Conservation (phyloP, 2,329 filamentous ascomycete species). For the Seiridium unicorne region DNA sequence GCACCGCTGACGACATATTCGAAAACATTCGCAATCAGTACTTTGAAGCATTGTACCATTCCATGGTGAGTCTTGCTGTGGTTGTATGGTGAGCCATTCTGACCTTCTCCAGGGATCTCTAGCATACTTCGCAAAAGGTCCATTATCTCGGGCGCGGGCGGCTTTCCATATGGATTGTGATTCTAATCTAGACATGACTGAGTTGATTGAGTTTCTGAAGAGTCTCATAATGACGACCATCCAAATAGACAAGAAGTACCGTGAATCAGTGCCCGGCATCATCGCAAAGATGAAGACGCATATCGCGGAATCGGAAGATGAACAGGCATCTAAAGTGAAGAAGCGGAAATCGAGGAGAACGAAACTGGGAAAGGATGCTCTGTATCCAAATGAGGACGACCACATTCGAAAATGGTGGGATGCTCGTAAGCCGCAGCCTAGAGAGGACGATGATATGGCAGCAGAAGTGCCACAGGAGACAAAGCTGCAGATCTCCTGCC, state of each 20-base stretch:
- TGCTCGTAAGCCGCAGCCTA: conserved; percentile 49
- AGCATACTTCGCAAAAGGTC: conserved; percentile 82
- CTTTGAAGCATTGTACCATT: conserved; percentile 60
- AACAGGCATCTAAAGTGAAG: conserved; percentile 46
- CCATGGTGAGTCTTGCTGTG: conserved; percentile 47
- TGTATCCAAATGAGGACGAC: conserved; percentile 66
- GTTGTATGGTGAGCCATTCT: neutral
- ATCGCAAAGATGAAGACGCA: conserved; percentile 55
- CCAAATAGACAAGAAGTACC: conserved; percentile 76
- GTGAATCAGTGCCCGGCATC: conserved; percentile 65
- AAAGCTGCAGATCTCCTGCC: conserved; percentile 60
- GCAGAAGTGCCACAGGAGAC: conserved; percentile 46
- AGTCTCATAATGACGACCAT: conserved; percentile 64
- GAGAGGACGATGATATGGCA: conserved; percentile 39
- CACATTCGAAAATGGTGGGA: conserved; percentile 70
- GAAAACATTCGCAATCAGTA: conserved; percentile 59
- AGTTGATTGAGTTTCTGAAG: conserved; percentile 69
- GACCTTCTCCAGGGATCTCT: conserved; percentile 59
- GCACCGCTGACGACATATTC: conserved; percentile 52
- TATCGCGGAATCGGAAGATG: conserved; percentile 54
- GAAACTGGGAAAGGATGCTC: conserved; percentile 65
- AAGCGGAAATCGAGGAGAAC: conserved; percentile 61
- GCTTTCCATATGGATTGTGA: conserved; percentile 66
- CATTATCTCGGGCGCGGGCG: conserved; percentile 71
- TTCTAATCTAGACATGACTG: conserved; percentile 56